Evolutionary conservation across 176 grass and related monocot genomes (phyloP), one percentile per base, ranked within the genome.

Genomic region (Avena eriantha): DNA sequence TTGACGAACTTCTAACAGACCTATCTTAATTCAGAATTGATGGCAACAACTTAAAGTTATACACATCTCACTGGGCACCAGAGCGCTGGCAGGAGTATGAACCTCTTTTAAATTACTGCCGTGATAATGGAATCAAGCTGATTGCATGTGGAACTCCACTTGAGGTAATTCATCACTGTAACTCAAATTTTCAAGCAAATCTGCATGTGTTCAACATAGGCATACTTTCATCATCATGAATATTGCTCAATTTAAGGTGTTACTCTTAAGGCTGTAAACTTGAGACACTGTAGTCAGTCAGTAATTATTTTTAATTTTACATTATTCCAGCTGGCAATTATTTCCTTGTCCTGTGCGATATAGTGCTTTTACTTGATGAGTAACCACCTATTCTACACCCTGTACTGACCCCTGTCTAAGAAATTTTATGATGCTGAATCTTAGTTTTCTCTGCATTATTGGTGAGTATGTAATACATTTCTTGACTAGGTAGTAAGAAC

Each of bases 41-140:
- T 83, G 97, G 92, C 4, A 73, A 80, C 60, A 81, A 26, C 39
- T 85, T 98, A 73, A 96, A 63, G 74, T 87, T 84, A 36, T 96
- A 91, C 66, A 94, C 90, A 17, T 86, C 87, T 88, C 93, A 98
- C 89, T 98, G 90, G 97, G 94, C 97, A 80, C 76, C 89, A 75
- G 88, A 94, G 79, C 85, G 84, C 57, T 96, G 97, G 97, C 94
- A 96, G 83, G 97, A 98, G 89, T 94, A 94, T 69, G 97, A 96
- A 87, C 94, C 97, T 51, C 90, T 98, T 80, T 87, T 98, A 78
- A 98, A 96, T 77, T 93, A 93, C 39, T 98, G 92, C 77, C 90
- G 58, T 70, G 94, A 98, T 80, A 93, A 94, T 88, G 74, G 86
- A 87, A 85, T 98, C 47, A 96, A 90, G 87, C 84, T 98, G 90